Conservation (phyloP, 1,284 basidiomycete genomes). For the Ceratobasidium sp. region DNA sequence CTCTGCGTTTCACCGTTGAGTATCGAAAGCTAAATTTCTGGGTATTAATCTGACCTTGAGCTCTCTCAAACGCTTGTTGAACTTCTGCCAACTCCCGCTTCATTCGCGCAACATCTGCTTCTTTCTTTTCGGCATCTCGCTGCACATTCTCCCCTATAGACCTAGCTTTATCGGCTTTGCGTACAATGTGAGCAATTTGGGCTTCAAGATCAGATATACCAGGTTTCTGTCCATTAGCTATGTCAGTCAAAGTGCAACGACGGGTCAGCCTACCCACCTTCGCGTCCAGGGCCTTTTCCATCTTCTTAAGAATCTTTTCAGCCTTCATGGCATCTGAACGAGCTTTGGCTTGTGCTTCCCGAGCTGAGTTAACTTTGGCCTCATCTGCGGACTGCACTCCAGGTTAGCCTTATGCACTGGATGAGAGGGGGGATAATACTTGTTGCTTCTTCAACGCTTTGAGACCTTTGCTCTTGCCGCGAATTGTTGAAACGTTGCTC, state of each 20-base stretch:
- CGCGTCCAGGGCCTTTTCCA: slow-evolving; percentile 82
- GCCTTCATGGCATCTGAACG: slow-evolving; percentile 75
- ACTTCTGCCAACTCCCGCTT: slow-evolving; percentile 73
- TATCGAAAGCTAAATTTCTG: slow-evolving; percentile 33
- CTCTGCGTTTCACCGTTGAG: slow-evolving; percentile 55
- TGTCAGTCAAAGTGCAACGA: not conserved
- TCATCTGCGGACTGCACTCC: slow-evolving; percentile 62
- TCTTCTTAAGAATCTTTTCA: slow-evolving; percentile 80
- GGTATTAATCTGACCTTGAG: slow-evolving; percentile 65
- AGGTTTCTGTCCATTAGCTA: slow-evolving; percentile 65
- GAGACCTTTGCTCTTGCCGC: slow-evolving; percentile 74
- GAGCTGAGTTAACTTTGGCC: slow-evolving; percentile 72
- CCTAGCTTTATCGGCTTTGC: slow-evolving; percentile 76
- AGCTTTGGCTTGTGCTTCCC: slow-evolving; percentile 80
- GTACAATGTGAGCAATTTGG: slow-evolving; percentile 83
- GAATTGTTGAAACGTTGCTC: slow-evolving; percentile 71
- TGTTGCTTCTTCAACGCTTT: slow-evolving; percentile 73
- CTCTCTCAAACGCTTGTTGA: slow-evolving; percentile 73
- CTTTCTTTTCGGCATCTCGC: slow-evolving; percentile 72
- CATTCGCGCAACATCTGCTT: slow-evolving; percentile 64
- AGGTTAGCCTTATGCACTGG: not conserved
- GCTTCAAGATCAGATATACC: slow-evolving; percentile 82
- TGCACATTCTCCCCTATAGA: slow-evolving; percentile 69
- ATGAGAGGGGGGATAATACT: slow-evolving; percentile 44
- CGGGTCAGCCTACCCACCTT: slow-evolving; percentile 61